Evolutionary conservation across 306 rosid genomes (phyloP), one percentile per base, ranked within the genome.

Genomic region (Neltuma alba): DNA sequence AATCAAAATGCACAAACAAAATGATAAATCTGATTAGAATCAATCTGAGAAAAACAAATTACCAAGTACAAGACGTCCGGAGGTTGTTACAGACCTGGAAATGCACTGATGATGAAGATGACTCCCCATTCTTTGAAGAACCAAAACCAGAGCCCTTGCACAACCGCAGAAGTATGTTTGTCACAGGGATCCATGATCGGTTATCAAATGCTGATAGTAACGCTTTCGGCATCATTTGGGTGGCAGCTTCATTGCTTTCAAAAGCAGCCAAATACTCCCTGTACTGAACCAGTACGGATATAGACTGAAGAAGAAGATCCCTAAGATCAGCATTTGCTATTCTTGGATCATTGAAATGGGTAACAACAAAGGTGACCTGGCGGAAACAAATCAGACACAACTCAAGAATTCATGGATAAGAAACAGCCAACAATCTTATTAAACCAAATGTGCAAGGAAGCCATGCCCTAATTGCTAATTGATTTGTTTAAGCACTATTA

Each of bases 301-400:
- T 91, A 45, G 98, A 93, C 78, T 95, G 98, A 83, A 95, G 98
- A 84, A 95, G 99, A 82, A 95, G 97, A 86, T 93, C 99, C 82
- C 91, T 84, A 44, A 95, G 92, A 82, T 93, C 98, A 13, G 98
- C 97, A 88, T 97, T 95, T 62, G 98, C 90, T 86, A 95, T 91
- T 82, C 99, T 91, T 75, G 96, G 89, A 79, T 95, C 98, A 31
- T 93, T 93, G 96, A 95, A 93, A 86, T 95, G 99, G 18, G 94
- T 86, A 57, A 95, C 98, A 41, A 93, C 87, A 83, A 95, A 95
- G 80, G 99, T 93, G 69, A 95, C 95, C 99, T 95, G 70, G 73
- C 68, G 68, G 82, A 57, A 84, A 80, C 80, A 76, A 61, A 77
- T 3, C 30, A 14, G 67, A 66, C 18, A 45, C 18, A 77, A 75